Conservation (phyloP, 306 rosid species). For the Trifolium subterraneum region DNA sequence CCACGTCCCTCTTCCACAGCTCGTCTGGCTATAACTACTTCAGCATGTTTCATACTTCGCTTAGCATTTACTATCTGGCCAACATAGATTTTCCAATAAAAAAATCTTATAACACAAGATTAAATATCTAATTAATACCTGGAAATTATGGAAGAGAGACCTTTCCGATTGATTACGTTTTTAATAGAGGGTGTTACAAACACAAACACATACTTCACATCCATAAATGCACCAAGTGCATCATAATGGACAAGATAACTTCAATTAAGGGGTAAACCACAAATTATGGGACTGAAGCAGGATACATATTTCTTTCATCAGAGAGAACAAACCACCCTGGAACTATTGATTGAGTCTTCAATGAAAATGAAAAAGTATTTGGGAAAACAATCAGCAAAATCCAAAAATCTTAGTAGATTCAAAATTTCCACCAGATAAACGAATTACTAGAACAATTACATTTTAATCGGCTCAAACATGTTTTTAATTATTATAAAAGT, state of each 20-base stretch:
- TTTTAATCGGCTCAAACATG: constrained; percentile 10
- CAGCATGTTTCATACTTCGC: constrained; percentile 91
- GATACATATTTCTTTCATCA: constrained; percentile 8
- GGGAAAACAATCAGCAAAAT: constrained; percentile 25
- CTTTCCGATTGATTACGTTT: constrained; percentile 14
- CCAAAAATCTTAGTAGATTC: constrained; percentile 14
- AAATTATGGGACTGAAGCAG: constrained; percentile 16
- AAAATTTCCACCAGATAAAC: constrained; percentile 27
- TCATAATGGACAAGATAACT: constrained; percentile 32
- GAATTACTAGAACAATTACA: constrained; percentile 32
- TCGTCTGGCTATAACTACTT: constrained; percentile 92
- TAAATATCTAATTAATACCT: constrained; percentile 6
- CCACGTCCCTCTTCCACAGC: constrained; percentile 99
- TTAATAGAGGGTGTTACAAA: constrained; percentile 11
- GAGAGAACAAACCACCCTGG: constrained; percentile 18
- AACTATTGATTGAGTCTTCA: constrained; percentile 15
- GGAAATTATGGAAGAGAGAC: constrained; percentile 9
- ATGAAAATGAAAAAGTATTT: constrained; percentile 4
- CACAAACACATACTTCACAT: constrained; percentile 10
- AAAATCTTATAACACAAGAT: constrained; percentile 39
- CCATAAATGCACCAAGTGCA: constrained; percentile 34
- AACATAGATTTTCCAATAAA: constrained; percentile 22
- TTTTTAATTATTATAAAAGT: constrained; percentile 12
- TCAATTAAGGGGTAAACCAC: constrained; percentile 25
- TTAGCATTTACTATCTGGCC: constrained; percentile 71